A percentile compares a stretch with the other conserved stretches of the same genome.
phyloP scores from a whole-genome alignment of 345 rosid species.

The Pistacia atlantica region DNA sequence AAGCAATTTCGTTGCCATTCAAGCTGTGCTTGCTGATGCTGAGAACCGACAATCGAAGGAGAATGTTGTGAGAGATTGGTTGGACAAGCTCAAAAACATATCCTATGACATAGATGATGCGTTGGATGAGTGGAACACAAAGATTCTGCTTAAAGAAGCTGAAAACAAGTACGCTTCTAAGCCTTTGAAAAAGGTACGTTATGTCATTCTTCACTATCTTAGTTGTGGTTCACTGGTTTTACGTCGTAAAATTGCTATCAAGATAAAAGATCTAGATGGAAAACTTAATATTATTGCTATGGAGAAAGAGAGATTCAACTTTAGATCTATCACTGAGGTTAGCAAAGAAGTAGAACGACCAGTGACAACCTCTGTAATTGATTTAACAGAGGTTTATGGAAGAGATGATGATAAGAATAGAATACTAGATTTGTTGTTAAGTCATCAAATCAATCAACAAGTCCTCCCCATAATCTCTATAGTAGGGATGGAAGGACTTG shows the following conservation, averaged over 20 bases:
- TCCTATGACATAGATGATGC: too few relatives aligned
- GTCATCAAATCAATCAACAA: background rate
- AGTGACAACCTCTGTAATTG: background rate
- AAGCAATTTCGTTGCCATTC: too few relatives aligned
- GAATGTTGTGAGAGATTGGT: too few relatives aligned
- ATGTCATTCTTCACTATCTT: constrained; percentile 2
- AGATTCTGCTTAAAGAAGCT: background rate
- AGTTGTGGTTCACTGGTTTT: background rate
- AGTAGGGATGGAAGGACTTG: background rate
- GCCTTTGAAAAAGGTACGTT: constrained; percentile 4
- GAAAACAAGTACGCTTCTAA: background rate
- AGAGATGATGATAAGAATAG: background rate
- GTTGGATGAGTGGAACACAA: too few relatives aligned
- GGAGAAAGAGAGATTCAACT: background rate
- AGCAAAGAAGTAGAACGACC: background rate
- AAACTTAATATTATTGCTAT: background rate
- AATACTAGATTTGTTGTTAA: background rate
- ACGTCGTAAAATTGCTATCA: background rate
- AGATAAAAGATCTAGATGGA: constrained; percentile 2
- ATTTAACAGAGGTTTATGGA: background rate
- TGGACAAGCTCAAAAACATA: too few relatives aligned
- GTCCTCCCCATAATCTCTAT: background rate
- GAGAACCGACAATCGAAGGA: too few relatives aligned
- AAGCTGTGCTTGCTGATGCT: too few relatives aligned
- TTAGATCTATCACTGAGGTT: background rate